Percentiles rank a stretch among this genome's conserved stretches.
Conservation (phyloP, 129 eudicot genomes). For the Ambrosia artemisiifolia region DNA sequence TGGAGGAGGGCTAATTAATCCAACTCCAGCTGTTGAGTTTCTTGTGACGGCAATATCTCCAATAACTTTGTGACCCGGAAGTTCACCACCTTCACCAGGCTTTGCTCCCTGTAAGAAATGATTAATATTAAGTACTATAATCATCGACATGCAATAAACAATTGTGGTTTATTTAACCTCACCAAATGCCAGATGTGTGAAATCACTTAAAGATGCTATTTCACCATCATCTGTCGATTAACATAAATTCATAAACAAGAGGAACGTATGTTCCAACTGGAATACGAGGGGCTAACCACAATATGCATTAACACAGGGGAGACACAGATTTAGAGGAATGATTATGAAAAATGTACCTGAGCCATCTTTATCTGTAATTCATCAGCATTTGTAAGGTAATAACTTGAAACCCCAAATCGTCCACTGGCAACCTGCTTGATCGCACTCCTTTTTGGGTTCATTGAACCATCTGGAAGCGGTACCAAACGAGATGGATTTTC, state of each 20-base stretch:
- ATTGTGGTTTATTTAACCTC: slow-evolving; percentile 38
- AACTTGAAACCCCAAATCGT: slow-evolving; percentile 96
- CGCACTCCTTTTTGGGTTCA: slow-evolving; percentile 87
- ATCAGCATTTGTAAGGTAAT: slow-evolving; percentile 92
- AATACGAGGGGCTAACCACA: slow-evolving; percentile 26
- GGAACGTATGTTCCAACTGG: slow-evolving; percentile 46
- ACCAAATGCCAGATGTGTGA: slow-evolving; percentile 63
- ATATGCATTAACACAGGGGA: not conserved
- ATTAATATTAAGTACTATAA: slow-evolving; percentile 20
- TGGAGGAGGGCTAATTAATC: slow-evolving; percentile 99
- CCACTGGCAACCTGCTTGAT: slow-evolving; percentile 99
- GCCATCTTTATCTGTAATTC: slow-evolving; percentile 99
- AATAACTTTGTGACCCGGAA: slow-evolving; percentile 96
- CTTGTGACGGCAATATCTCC: slow-evolving; percentile 95
- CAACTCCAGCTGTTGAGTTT: slow-evolving; percentile 98
- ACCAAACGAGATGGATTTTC: slow-evolving; percentile 98
- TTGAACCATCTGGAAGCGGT: slow-evolving; percentile 92
- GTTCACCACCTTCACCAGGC: slow-evolving; percentile 99
- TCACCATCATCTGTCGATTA: slow-evolving; percentile 67
- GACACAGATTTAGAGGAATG: not conserved
- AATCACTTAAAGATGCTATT: slow-evolving; percentile 61
- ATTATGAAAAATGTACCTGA: slow-evolving; percentile 42
- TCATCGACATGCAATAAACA: not conserved
- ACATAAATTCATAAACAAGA: slow-evolving; percentile 59
- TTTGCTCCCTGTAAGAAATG: slow-evolving; percentile 78